A percentile compares a stretch with the other conserved stretches of the same genome.
These are phyloP conservation scores for Teratosphaeria gauchensis DNA, from an alignment of 2,329 filamentous ascomycete genomes.

Conservation along the genomic window DNA sequence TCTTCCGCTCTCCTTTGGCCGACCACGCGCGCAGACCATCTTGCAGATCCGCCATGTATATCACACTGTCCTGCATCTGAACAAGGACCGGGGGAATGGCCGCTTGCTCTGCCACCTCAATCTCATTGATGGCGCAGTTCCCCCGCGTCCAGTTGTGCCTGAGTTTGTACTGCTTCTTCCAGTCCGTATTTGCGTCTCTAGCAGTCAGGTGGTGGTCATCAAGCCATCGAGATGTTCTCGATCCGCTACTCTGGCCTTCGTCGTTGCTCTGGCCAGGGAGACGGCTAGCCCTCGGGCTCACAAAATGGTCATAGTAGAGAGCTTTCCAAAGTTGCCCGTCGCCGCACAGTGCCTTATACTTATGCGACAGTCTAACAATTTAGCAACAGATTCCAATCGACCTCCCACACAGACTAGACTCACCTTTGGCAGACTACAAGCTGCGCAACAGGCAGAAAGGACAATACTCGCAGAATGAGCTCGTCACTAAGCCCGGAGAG, in stretches of 20 bases:
- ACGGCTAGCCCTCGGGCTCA: constrained; percentile 67
- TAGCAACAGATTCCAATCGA: constrained; percentile 11
- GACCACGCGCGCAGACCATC: constrained; percentile 73
- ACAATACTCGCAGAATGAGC: constrained; percentile 73
- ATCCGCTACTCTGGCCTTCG: constrained; percentile 40
- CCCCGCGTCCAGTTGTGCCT: constrained; percentile 86
- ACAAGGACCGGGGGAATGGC: constrained; percentile 57
- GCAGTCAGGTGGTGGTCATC: constrained; percentile 50
- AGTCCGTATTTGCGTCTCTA: constrained; percentile 50
- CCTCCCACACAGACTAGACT: constrained; percentile 2
- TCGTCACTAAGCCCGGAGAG: constrained; percentile 76
- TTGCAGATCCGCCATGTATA: constrained; percentile 63
- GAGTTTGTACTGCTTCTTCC: constrained; percentile 82
- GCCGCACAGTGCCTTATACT: constrained; percentile 60
- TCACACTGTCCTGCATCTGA: constrained; percentile 64
- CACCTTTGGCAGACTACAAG: constrained; percentile 57
- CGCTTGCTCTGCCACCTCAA: constrained; percentile 49
- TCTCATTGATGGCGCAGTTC: constrained; percentile 68
- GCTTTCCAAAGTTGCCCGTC: constrained; percentile 89
- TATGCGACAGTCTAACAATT: constrained; percentile 59
- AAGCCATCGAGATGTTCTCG: constrained; percentile 50
- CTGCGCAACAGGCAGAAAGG: constrained; percentile 59
- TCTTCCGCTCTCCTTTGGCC: constrained; percentile 47
- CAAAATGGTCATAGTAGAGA: constrained; percentile 79
- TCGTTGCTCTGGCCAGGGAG: constrained; percentile 56